Evolutionary conservation across 1,139 yeast species (phyloP).

Genomic region (Groenewaldozyma sp.): DNA sequence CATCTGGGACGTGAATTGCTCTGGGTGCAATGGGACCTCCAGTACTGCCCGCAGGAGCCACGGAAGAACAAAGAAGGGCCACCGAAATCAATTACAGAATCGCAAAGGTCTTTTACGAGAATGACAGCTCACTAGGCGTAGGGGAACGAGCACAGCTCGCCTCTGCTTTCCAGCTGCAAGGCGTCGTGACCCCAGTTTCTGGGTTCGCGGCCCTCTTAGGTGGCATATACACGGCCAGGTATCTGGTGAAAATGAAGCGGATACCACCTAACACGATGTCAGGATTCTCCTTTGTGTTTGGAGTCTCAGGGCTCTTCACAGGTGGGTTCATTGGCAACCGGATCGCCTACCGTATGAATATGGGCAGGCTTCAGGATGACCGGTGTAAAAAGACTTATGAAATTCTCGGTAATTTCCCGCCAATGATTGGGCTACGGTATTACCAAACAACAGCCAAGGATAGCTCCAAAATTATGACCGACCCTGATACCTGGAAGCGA

Average conservation of each 20-base stretch:
- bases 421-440: slow-evolving; percentile 24
- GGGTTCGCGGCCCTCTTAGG: slow-evolving; percentile 14
- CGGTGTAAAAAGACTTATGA: slow-evolving; percentile 16
- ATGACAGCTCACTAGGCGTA: slow-evolving; percentile 12
- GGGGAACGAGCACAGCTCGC: slow-evolving; percentile 14
- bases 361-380: slow-evolving; percentile 9
- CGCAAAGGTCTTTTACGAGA: slow-evolving; percentile 15
- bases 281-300: slow-evolving; percentile 14
- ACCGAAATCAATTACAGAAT: slow-evolving; percentile 4
- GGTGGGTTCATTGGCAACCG: slow-evolving; percentile 16
- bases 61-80: not conserved
- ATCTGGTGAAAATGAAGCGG: slow-evolving; percentile 11
- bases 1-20: no score
- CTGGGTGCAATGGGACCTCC: no score
- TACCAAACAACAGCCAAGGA: slow-evolving; percentile 19
- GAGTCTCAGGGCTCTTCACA: slow-evolving; percentile 15
- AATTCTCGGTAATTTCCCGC: slow-evolving; percentile 20
- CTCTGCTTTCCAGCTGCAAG: slow-evolving; percentile 13
- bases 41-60: not conserved
- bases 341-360: slow-evolving; percentile 13
- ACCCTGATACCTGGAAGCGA: slow-evolving; percentile 16
- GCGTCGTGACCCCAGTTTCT: slow-evolving; percentile 14
- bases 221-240: slow-evolving; percentile 16
- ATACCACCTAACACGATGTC: slow-evolving; percentile 13
- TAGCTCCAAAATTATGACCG: slow-evolving; percentile 19